A percentile compares a stretch with the other conserved stretches of the same genome.
Conservation (phyloP, 352 stramenopile genomes). For the Phytophthora hybrid region DNA sequence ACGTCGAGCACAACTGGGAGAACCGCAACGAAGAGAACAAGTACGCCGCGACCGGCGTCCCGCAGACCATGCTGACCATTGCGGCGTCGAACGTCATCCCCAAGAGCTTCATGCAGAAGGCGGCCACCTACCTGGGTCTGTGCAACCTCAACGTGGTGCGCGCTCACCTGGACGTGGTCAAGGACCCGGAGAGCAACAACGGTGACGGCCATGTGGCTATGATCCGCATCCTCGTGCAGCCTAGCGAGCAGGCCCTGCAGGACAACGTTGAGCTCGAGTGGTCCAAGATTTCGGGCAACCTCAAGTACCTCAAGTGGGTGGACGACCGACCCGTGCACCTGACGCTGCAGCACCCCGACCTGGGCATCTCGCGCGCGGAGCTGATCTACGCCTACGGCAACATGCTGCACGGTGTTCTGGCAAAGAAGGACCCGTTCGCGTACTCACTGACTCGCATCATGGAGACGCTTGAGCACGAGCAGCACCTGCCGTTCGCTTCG, state of each 20-base stretch:
- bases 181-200: slow-evolving; percentile 68
- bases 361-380: slow-evolving; percentile 93
- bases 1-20: slow-evolving; percentile 89
- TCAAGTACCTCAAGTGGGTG: slow-evolving; percentile 92
- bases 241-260: slow-evolving; percentile 59
- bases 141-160: slow-evolving; percentile 96
- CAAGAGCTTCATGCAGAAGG: slow-evolving; percentile 85
- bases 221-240: slow-evolving; percentile 85
- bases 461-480: slow-evolving; percentile 92
- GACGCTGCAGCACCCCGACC: slow-evolving; percentile 85
- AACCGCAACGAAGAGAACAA: slow-evolving; percentile 86
- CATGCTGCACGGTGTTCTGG: slow-evolving; percentile 95
- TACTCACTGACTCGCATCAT: slow-evolving; percentile 96
- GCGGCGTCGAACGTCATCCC: slow-evolving; percentile 85
- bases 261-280: slow-evolving; percentile 73
- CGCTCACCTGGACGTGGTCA: slow-evolving; percentile 96
- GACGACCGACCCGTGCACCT: slow-evolving; percentile 82
- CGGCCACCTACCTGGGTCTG: slow-evolving; percentile 89
- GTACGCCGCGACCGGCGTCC: slow-evolving; percentile 51
- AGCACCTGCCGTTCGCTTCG: slow-evolving; percentile 91
- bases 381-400: slow-evolving; percentile 96
- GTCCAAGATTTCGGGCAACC: slow-evolving; percentile 85
- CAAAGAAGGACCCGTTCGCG: slow-evolving; percentile 94
- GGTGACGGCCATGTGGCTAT: slow-evolving; percentile 71
- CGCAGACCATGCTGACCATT: slow-evolving; percentile 89